Percentiles rank a stretch among this genome's conserved stretches.
phyloP scores from a whole-genome alignment of 2,329 filamentous ascomycete genomes.

The Grosmannia clavigera region DNA sequence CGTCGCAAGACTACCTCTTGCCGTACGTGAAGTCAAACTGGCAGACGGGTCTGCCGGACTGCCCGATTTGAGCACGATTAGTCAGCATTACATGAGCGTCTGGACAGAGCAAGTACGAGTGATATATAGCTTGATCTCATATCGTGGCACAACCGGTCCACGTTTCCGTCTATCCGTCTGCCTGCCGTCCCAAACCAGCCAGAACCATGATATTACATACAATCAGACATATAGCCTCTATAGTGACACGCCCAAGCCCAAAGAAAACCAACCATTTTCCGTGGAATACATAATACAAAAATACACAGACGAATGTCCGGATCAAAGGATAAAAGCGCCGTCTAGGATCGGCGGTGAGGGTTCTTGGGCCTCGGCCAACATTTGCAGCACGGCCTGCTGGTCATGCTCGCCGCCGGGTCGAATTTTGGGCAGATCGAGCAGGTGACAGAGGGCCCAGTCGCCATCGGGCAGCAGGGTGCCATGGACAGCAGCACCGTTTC shows the following conservation, averaged over 20 bases:
- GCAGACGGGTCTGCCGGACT: constrained; percentile 23
- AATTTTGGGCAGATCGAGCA: constrained; percentile 12
- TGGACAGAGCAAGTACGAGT: too few relatives aligned
- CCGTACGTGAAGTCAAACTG: constrained; percentile 26
- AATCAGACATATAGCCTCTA: too few relatives aligned
- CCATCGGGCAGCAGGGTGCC: constrained; percentile 6
- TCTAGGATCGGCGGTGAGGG: not conserved
- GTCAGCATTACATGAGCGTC: too few relatives aligned
- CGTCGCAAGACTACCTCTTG: constrained; percentile 26
- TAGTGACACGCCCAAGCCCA: too few relatives aligned
- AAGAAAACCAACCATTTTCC: too few relatives aligned
- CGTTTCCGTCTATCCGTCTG: too few relatives aligned
- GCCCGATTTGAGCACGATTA: constrained; percentile 11
- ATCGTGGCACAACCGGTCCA: too few relatives aligned
- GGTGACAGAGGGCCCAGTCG: constrained; percentile 14
- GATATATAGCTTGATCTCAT: too few relatives aligned
- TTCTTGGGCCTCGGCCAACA: constrained; percentile 2
- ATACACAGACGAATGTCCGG: not conserved
- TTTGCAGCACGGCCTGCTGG: constrained; percentile 3
- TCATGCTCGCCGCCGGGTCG: constrained; percentile 8
- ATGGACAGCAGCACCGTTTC: too few relatives aligned
- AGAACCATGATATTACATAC: too few relatives aligned
- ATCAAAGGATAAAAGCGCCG: not conserved
- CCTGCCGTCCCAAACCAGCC: too few relatives aligned
- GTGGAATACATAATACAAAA: too few relatives aligned